These are phyloP conservation scores for Pleodorina starrii DNA, from an alignment of 139 green algal species.

Conservation along the genomic window DNA sequence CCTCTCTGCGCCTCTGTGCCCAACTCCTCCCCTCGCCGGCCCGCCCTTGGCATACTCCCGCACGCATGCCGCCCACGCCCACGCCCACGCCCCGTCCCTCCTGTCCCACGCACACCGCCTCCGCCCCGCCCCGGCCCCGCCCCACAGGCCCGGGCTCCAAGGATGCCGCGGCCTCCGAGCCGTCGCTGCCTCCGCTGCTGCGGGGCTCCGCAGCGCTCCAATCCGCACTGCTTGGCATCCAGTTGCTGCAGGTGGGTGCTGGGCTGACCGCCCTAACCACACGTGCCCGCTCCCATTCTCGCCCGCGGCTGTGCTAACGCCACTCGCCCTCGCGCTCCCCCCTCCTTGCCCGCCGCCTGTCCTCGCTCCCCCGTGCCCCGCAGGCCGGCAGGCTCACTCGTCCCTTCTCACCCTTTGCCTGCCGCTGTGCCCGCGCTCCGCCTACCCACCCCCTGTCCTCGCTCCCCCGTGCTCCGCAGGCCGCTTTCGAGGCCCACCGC, in stretches of 20 bases:
- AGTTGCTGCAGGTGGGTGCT: conserved; percentile 47
- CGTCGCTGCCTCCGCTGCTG: no score
- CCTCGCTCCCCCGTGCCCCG: no score
- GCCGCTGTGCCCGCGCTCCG: neutral
- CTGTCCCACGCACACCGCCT: neutral
- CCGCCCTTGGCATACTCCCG: neutral
- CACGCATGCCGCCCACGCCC: neutral
- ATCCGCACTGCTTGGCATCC: conserved; percentile 49
- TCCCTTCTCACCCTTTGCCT: no score
- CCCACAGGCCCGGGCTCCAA: neutral
- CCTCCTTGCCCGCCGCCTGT: no score
- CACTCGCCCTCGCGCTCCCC: no score
- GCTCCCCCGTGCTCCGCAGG: neutral
- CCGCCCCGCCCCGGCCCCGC: no score
- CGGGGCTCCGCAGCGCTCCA: conserved; percentile 24
- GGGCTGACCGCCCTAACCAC: no score
- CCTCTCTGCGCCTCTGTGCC: neutral
- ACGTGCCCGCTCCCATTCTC: no score
- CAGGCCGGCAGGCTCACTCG: no score
- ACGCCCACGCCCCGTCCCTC: neutral
- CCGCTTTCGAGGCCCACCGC: conserved; percentile 48
- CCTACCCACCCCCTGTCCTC: neutral
- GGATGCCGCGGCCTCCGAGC: neutral
- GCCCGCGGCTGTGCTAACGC: no score
- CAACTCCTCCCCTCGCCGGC: neutral